Conservation (phyloP, 2,329 filamentous ascomycete species). For the Nemania sp. region DNA sequence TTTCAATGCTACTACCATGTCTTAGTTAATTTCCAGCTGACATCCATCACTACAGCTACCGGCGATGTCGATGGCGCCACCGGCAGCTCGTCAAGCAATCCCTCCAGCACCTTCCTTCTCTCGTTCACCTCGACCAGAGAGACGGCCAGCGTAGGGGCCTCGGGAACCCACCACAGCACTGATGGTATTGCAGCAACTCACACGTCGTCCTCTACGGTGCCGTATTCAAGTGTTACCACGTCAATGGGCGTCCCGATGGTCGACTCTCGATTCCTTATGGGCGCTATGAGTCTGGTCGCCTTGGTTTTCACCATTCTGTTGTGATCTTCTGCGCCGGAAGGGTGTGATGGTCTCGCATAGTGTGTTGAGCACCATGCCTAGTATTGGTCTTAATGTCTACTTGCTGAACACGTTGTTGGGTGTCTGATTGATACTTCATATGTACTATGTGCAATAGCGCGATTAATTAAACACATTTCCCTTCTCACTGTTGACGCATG, state of each 20-base stretch:
- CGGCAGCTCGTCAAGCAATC: not conserved
- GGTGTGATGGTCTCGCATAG: not conserved
- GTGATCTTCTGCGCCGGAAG: not conserved
- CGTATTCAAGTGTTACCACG: constrained; percentile 4
- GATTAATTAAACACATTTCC: not conserved
- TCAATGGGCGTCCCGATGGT: constrained; percentile 1
- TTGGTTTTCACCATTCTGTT: not conserved
- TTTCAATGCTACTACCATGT: no score
- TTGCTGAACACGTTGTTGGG: not conserved
- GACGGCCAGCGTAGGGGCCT: not conserved
- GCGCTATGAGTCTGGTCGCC: constrained; percentile 2
- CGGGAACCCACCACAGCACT: constrained; percentile 2
- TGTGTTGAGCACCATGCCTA: not conserved
- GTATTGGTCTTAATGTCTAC: not conserved
- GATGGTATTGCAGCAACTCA: not conserved
- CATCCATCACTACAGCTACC: not conserved
- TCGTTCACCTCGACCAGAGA: not conserved
- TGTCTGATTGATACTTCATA: not conserved
- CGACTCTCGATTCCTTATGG: not conserved
- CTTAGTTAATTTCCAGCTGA: not conserved
- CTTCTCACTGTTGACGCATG: no score
- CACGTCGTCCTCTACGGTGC: constrained; percentile 6
- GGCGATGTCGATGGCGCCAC: constrained; percentile 22
- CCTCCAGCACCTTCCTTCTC: constrained; percentile 4
- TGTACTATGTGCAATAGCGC: not conserved